Evolutionary conservation across 1,139 yeast species (phyloP).

Genomic region (Kurtzmaniella natalensis): DNA sequence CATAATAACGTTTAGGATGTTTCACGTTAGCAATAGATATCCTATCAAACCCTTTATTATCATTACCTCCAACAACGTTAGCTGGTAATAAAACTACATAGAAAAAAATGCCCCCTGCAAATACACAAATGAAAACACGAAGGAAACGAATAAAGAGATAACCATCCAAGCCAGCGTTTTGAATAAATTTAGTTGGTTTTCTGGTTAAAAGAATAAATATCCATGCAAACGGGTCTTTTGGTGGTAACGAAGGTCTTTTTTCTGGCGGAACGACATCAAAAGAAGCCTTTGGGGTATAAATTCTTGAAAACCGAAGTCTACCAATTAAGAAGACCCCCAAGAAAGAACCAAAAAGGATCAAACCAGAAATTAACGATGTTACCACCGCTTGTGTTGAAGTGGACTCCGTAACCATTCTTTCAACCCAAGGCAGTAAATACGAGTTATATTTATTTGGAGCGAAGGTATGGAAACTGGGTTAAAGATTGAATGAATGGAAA

Average conservation of each 20-base stretch:
- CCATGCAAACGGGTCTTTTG: conserved; percentile 65
- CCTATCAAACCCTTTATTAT: conserved; percentile 63
- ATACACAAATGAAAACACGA: conserved; percentile 38
- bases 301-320: conserved; percentile 53
- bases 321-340: conserved; percentile 49
- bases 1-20: conserved; percentile 62
- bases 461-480: too few relatives aligned
- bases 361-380: conserved; percentile 54
- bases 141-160: conserved; percentile 62
- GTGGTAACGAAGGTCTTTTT: conserved; percentile 58
- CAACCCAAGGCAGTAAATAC: too few relatives aligned
- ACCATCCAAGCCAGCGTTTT: conserved; percentile 50
- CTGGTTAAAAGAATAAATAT: conserved; percentile 49
- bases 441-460: too few relatives aligned
- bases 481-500: too few relatives aligned
- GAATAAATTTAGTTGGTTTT: conserved; percentile 61
- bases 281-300: conserved; percentile 64
- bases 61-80: conserved; percentile 58
- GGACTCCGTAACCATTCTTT: conserved; percentile 9
- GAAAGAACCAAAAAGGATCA: conserved; percentile 50
- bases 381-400: conserved; percentile 65
- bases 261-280: conserved; percentile 57
- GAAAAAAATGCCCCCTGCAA: conserved; percentile 36
- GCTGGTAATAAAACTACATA: conserved; percentile 62
- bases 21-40: conserved; percentile 72